Percentiles rank a stretch among this genome's conserved stretches.
Conservation (phyloP, 2,329 filamentous ascomycete species). For the Verticillium klebahnii region DNA sequence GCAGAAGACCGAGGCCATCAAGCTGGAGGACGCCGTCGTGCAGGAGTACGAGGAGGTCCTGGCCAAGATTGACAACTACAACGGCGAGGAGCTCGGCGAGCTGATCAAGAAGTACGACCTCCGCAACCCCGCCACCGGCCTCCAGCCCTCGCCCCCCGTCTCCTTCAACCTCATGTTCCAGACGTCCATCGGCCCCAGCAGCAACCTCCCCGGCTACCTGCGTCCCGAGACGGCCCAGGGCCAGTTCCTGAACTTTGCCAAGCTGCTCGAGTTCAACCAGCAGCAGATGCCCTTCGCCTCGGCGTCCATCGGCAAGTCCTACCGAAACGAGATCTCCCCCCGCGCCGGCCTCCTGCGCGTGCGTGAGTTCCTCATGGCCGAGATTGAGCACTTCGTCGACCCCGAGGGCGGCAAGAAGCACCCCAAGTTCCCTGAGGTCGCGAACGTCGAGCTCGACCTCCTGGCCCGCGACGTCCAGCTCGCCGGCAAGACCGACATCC, state of each 20-base stretch:
- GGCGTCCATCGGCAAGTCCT: slow-evolving; percentile 95
- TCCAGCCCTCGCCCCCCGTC: slow-evolving; percentile 73
- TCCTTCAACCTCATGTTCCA: slow-evolving; percentile 99
- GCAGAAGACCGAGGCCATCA: slow-evolving; percentile 72
- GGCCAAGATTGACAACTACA: slow-evolving; percentile 93
- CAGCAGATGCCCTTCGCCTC: slow-evolving; percentile 95
- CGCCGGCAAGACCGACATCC: slow-evolving; percentile 73
- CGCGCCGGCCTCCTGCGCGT: slow-evolving; percentile 87
- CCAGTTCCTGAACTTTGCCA: slow-evolving; percentile 95
- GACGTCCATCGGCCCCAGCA: slow-evolving; percentile 88
- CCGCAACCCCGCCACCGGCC: slow-evolving; percentile 77
- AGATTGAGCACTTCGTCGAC: slow-evolving; percentile 98
- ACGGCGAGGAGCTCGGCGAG: slow-evolving; percentile 76
- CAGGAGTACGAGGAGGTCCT: slow-evolving; percentile 88
- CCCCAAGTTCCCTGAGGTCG: slow-evolving; percentile 77
- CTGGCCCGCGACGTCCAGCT: slow-evolving; percentile 83
- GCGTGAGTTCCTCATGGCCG: slow-evolving; percentile 96
- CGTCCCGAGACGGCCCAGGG: slow-evolving; percentile 96
- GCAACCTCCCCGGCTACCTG: slow-evolving; percentile 79
- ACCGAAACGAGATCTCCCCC: slow-evolving; percentile 96
- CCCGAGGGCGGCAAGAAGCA: slow-evolving; percentile 95
- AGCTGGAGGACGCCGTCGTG: slow-evolving; percentile 80
- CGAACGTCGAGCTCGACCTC: slow-evolving; percentile 76
- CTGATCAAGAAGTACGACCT: slow-evolving; percentile 91
- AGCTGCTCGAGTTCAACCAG: slow-evolving; percentile 95